Evolutionary conservation across 345 rosid species (phyloP), one percentile per base, ranked within the genome.

Genomic region (Raphanus sativus): DNA sequence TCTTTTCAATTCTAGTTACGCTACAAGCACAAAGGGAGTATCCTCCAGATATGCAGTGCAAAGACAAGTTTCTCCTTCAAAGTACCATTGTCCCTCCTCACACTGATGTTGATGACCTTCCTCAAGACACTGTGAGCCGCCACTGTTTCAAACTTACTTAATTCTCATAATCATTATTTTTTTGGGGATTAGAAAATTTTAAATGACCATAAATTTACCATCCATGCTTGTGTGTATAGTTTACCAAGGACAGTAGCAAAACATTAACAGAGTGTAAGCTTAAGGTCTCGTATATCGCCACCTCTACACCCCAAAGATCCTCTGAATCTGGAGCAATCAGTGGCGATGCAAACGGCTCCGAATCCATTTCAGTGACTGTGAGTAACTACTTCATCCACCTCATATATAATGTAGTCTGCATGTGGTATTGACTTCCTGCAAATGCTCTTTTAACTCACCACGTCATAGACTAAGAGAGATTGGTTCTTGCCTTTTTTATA

Each of bases 11-110:
- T 79, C 7, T 85, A 95, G 99, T 95, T 75, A 95, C 97, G 11
- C 90, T 95, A 70, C 99, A 95, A 88, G 96, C 97, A 9, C 98
- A 90, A 69, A 80, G 59, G 9, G 98, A 90, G 80, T 81, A 78
- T 81, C 98, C 96, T 77, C 89, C 84, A 16, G 93, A 89, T 77
- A 85, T 92, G 97, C 97, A 88, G 77, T 92, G 99, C 87, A 95
- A 89, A 85, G 99, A 95, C 84, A 95, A 92, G 73, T 95, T 95
- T 87, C 95, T 95, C 78, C 82, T 95, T 60, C 99, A 88, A 84
- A 88, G 99, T 79, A 91, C 97, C 24, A 75, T 81, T 21, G 97
- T 95, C 66, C 87, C 86, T 66, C 83, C 92, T 8, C 88, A 88
- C 84, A 83, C 86, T 25, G 97, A 92, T 71, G 89, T 87, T 4